Evolutionary conservation across 2,329 filamentous ascomycete species (phyloP).

Genomic region (Gaeumannomyces tritici): DNA sequence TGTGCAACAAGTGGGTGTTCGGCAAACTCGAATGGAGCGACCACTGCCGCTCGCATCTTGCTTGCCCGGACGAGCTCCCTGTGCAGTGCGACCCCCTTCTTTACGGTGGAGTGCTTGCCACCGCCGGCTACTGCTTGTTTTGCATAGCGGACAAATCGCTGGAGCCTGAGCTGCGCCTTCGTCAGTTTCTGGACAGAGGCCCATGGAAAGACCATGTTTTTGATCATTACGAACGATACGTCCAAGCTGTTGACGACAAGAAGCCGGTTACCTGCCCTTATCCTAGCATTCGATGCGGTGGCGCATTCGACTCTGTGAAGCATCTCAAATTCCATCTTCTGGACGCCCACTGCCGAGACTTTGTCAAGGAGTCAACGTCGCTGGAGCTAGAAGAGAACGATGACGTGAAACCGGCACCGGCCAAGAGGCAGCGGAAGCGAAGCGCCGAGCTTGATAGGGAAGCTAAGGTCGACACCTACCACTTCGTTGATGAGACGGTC

Average conservation of each 20-base stretch:
- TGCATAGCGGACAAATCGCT: neutral
- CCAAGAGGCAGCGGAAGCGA: too few species aligned
- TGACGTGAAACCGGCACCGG: too few species aligned
- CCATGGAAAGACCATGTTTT: conserved; percentile 3
- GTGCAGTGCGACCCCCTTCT: neutral
- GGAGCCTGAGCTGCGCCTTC: neutral
- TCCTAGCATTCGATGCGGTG: neutral
- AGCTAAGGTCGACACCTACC: neutral
- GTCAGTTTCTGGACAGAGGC: conserved; percentile 3
- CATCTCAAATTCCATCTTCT: conserved; percentile 5
- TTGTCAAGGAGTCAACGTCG: neutral
- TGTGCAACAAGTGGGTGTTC: neutral
- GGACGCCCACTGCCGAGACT: conserved; percentile 1
- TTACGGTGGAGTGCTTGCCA: too few species aligned
- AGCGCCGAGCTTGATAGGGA: neutral
- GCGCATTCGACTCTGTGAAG: neutral
- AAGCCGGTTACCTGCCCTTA: neutral
- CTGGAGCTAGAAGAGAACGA: too few species aligned
- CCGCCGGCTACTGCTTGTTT: too few species aligned
- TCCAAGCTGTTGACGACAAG: neutral
- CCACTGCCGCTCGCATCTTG: neutral
- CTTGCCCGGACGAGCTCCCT: neutral
- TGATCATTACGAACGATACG: neutral
- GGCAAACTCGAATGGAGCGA: neutral
- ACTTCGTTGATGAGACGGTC: neutral